A percentile compares a stretch with the other conserved stretches of the same genome.
Evolutionary conservation across 306 rosid genomes (phyloP).

Genomic region (Gleditsia sinensis): DNA sequence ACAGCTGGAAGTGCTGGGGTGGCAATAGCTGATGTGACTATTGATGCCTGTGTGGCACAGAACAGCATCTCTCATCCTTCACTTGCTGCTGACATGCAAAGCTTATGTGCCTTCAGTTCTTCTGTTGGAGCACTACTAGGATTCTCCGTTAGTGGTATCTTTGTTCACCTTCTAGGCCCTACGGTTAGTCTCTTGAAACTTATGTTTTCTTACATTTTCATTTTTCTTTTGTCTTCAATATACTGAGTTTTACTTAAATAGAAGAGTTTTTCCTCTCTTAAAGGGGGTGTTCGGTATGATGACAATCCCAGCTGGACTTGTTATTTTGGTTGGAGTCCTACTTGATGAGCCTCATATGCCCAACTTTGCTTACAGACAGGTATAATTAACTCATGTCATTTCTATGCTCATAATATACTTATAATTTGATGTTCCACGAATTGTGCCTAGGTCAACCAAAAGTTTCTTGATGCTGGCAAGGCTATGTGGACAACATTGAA

Average conservation of each 20-base stretch:
- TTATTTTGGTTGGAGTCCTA: conserved; percentile 61
- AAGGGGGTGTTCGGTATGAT: conserved; percentile 90
- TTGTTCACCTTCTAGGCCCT: conserved; percentile 88
- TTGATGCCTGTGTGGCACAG: conserved; percentile 97
- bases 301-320: conserved; percentile 84
- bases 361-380: conserved; percentile 68
- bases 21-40: conserved; percentile 94
- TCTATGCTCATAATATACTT: conserved; percentile 11
- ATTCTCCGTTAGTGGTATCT: conserved; percentile 80
- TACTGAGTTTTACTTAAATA: background rate
- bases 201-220: background rate
- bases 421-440: conserved; percentile 31
- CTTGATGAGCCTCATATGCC: conserved; percentile 72
- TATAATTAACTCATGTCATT: conserved; percentile 32
- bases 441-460: conserved; percentile 67
- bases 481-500: conserved; percentile 87
- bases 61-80: conserved; percentile 76
- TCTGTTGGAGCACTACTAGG: conserved; percentile 87
- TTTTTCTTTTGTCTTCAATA: conserved; percentile 14
- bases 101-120: conserved; percentile 87
- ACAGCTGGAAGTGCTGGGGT: conserved; percentile 84
- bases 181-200: conserved; percentile 55
- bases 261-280: conserved; percentile 29
- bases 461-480: conserved; percentile 69
- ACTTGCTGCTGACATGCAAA: conserved; percentile 92